Base-by-base conservation (phyloP, 1,284 basidiomycete species). In the Austroboletus novae-zelandiae region DNA sequence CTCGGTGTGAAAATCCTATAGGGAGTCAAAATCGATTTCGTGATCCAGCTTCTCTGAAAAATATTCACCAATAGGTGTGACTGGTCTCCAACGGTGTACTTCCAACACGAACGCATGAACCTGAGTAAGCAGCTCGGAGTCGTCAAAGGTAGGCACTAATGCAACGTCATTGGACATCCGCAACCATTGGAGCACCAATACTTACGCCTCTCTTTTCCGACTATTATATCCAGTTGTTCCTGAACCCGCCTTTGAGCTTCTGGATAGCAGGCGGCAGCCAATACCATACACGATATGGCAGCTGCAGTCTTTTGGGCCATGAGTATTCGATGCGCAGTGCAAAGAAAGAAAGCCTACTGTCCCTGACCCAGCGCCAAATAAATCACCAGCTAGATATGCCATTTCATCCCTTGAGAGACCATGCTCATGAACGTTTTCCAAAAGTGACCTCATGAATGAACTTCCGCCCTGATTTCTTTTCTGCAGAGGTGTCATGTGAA, bases 201-300 rank as follows among this genome's bases (percentile, higher is more conserved):
- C 71, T 43, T 59, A 78, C 81, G 54, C 62, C 79, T 70, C 31
- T 76, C 74, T 15, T 60, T 66, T 0, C 83, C 83, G 18, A 85
- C 65, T 0, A 87, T 74, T 3, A 51, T 44, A 50, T 88, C 83
- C 5, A 89, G 61, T 61, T 88, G 81, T 10, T 77, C 74, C 57
- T 84, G 83, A 0, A 87, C 81, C 36, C 64, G 69, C 7, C 58
- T 66, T 50, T 84, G 81, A 1, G 75, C 70, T 14, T 82, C 75
- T 0, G 83, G 84, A 59, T 79, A 75, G n/a, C 71, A 72, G 0
- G 84, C 83, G 0, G 86, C 81, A 0, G 86, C 85, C 74, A 89
- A 75, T 23, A 86, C 73, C 27, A 74, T 69, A 40, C 79, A 73
- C 35, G 74, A 89, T 78, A 89, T 79, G 0, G 77, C 84, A 8